Evolutionary conservation across 2,329 filamentous ascomycete genomes (phyloP), one percentile per base, ranked within the genome.

Genomic region (Sporothrix mexicana): DNA sequence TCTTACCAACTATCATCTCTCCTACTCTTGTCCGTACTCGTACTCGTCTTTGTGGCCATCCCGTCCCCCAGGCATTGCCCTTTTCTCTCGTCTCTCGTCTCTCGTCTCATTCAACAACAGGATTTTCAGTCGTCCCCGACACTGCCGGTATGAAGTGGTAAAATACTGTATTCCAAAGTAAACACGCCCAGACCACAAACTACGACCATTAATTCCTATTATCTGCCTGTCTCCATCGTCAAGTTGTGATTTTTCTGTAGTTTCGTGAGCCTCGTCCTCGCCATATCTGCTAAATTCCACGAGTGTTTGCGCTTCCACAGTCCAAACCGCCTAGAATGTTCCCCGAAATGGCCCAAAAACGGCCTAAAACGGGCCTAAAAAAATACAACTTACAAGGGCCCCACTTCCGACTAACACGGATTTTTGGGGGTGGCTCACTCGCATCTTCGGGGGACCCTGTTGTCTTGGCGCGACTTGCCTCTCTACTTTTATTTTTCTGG

Each of bases 381-480:
- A n/a, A n/a, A 1, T 10, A 41, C 30, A 36, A 36, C 30, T 36
- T 36, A 36, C 9, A 8, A 20, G 51, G 36, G 41, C 1, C 41
- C 61, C 61, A 66, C 61, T 66, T 66, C 17, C 23, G 41, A 66
- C 61, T 66, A 66, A 66, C 41, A 66, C 61, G 59, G 59, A 66
- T 66, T 47, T 47, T 66, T n/a, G 41, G 13, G 51, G 13, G n/a
- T 53, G 17, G 51, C 51, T 20, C 51, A 36, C 30, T 36, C 30
- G 30, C 30, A 36, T 53, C 20, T 53, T 53, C 51, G 51, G 51
- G 51, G n/a, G 17, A 49, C 15, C 30, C 17, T 43, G 53, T 12
- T 30, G 57, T 41, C 59, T 62, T 62, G 36, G 59, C 59, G 17
- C 6, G 57, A 53, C n/a, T 20, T 30, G 53, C 10, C 49, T n/a